Base-by-base conservation (phyloP, 345 rosid genomes). In the Gynandropsis gynandra region DNA sequence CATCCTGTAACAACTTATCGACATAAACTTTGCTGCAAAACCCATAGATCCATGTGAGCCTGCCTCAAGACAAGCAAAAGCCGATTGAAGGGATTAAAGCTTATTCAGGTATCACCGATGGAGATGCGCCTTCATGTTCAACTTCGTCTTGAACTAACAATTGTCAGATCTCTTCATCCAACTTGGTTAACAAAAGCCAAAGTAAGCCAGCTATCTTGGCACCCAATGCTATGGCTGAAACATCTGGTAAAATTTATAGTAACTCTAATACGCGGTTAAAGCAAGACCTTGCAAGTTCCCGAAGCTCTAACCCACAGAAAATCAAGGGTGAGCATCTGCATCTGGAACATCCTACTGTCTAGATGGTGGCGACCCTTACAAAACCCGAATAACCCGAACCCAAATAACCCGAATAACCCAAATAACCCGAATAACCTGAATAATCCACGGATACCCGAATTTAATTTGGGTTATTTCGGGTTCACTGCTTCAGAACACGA, bases 291-390 rank as follows among this genome's bases (percentile, higher is more conserved):
- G 72, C 76, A 34, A 35, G 59, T 53, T 47, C 77, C n/a, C 80
- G 65, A 70, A 79, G 66, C 31, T 55, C 67, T 33, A 75, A 78
- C 17, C 85, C 64, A 56, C 74, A 75, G 41, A 85, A 87, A 75
- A 75, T 69, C 73, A 85, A 82, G 64, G 71, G 79, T 65, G 96
- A 92, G 84, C 90, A 39, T 80, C 96, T 37, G 87, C 93, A 39
- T 92, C 96, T 20, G 93, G 86, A 64, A 87, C 96, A 37, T 92
- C 98, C n/a, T 87, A 82, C 60, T 89, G 96, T 70, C 70, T 92
- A 33, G 96, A 87, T 43, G 81, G 82, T 8, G 47, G 80, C 67
- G 70, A 70, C 52, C 79, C 70, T n/a, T n/a, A n/a, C n/a, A n/a
- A n/a, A n/a, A n/a, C n/a, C n/a, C n/a, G n/a, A n/a, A n/a, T n/a